Conservation (phyloP, 257 asterid genomes). For the Fraxinus anomala region DNA sequence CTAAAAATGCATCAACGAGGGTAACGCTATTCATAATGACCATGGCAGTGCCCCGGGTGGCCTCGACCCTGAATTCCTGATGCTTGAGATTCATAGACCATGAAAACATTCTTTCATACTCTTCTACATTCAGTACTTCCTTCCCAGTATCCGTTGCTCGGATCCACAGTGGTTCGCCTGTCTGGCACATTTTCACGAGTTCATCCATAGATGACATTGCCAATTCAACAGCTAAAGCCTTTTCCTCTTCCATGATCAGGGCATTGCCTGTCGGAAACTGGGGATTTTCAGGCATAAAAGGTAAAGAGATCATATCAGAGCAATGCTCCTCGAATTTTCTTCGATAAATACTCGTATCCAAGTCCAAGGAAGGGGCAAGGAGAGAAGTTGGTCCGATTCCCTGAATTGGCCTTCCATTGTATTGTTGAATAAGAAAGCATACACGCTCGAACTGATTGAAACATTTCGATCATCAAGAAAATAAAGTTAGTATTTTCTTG, state of each 20-base stretch:
- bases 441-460: slow-evolving; percentile 64
- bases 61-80: slow-evolving; percentile 57
- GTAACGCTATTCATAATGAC: slow-evolving; percentile 92
- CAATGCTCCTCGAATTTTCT: slow-evolving; percentile 51
- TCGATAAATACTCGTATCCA: slow-evolving; percentile 60
- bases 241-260: slow-evolving; percentile 73
- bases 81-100: slow-evolving; percentile 59
- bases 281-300: slow-evolving; percentile 58
- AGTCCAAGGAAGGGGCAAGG: slow-evolving; percentile 56
- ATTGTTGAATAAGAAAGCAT: slow-evolving; percentile 63
- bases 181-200: slow-evolving; percentile 66
- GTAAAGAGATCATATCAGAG: slow-evolving; percentile 46
- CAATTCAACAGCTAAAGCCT: slow-evolving; percentile 62
- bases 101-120: slow-evolving; percentile 61
- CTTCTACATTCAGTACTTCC: slow-evolving; percentile 60
- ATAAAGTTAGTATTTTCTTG: not conserved
- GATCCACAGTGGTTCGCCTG: slow-evolving; percentile 74
- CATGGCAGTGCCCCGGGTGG: slow-evolving; percentile 67
- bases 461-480: not conserved
- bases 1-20: slow-evolving; percentile 82
- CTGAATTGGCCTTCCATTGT: slow-evolving; percentile 60
- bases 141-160: slow-evolving; percentile 30
- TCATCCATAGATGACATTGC: slow-evolving; percentile 68
- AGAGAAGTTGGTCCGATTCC: slow-evolving; percentile 46
- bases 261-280: slow-evolving; percentile 45